phyloP scores from a whole-genome alignment of 768 basidiomycete species.

The Asterophora parasitica region DNA sequence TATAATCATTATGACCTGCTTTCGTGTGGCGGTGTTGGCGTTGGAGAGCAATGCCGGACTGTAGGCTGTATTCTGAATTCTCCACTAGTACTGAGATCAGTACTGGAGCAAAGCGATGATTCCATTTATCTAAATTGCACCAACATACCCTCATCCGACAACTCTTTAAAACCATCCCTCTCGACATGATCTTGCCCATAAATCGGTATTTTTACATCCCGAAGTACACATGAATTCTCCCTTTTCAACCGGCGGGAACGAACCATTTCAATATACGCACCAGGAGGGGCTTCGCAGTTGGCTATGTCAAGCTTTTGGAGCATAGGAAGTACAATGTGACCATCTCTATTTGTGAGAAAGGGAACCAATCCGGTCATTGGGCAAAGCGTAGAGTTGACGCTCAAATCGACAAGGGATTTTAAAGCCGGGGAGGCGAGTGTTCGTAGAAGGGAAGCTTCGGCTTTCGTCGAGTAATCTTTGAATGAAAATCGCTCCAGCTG shows the following conservation, averaged over 20 bases:
- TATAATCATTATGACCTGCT: too few species aligned
- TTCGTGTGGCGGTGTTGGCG: too few species aligned
- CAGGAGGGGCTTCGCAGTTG: background rate
- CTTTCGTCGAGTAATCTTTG: background rate
- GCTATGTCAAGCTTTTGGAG: conserved; percentile 3
- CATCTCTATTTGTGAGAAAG: background rate
- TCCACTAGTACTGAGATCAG: too few species aligned
- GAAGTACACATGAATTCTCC: too few species aligned
- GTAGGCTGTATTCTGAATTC: too few species aligned
- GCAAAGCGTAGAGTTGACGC: background rate
- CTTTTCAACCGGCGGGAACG: too few species aligned
- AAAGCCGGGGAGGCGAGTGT: conserved; percentile 4
- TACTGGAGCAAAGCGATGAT: too few species aligned
- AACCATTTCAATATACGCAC: conserved; percentile 2
- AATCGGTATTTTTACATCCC: too few species aligned
- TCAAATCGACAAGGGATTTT: conserved; percentile 3
- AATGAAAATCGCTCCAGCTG: background rate
- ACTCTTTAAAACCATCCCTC: background rate
- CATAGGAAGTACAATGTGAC: background rate
- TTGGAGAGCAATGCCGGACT: too few species aligned
- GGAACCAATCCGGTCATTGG: conserved; percentile 1
- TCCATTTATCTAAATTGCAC: too few species aligned
- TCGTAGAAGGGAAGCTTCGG: background rate
- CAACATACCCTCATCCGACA: background rate
- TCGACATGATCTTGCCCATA: too few species aligned